These are phyloP conservation scores for Tripterygium wilfordii DNA, from an alignment of 177 flowering plant species.

Conservation along the genomic window DNA sequence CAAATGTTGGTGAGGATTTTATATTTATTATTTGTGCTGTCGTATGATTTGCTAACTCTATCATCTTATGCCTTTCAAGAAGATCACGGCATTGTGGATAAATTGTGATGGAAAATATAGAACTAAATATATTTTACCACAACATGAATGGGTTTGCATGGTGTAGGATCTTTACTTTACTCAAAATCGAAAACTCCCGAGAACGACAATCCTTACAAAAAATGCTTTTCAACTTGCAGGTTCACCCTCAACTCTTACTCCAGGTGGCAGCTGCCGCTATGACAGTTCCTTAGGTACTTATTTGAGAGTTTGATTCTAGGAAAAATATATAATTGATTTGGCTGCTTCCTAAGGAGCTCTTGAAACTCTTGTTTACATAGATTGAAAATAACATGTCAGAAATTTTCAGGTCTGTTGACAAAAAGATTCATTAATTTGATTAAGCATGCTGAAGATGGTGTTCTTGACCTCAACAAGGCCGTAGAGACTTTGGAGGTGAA, in stretches of 20 bases:
- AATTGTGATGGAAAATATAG: too few species aligned
- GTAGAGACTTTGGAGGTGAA: conserved; percentile 87
- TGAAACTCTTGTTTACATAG: neutral
- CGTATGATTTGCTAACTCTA: too few species aligned
- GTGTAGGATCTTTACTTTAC: neutral
- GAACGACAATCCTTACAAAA: neutral
- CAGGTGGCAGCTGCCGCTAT: conserved; percentile 88
- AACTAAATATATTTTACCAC: too few species aligned
- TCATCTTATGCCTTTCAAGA: too few species aligned
- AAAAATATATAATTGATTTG: too few species aligned
- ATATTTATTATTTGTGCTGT: too few species aligned
- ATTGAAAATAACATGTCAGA: neutral
- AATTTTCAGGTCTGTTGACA: conserved; percentile 69
- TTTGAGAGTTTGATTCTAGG: neutral
- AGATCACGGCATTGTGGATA: too few species aligned
- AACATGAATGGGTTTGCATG: neutral
- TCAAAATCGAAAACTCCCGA: neutral
- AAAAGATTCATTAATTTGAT: conserved; percentile 87
- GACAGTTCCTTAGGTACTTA: conserved; percentile 93
- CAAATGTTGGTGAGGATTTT: conserved; percentile 80
- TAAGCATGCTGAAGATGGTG: conserved; percentile 91
- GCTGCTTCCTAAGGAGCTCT: too few species aligned
- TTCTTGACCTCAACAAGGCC: conserved; percentile 91
- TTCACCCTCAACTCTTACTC: conserved; percentile 70
- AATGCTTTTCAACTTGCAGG: conserved; percentile 42